phyloP scores from a whole-genome alignment of 2,329 filamentous ascomycete species.

The Diplodia seriata region DNA sequence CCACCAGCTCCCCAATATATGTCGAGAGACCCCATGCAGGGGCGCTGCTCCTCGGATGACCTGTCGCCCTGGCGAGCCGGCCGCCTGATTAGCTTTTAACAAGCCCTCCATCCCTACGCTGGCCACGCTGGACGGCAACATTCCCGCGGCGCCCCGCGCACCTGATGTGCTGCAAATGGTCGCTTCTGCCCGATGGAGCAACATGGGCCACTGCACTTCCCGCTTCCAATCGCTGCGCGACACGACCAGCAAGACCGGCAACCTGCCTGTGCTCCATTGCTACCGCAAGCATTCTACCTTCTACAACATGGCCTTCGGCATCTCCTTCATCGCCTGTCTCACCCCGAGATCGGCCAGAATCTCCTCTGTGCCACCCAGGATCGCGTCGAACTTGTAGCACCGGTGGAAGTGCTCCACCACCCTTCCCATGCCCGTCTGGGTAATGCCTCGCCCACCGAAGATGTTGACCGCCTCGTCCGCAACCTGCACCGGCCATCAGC shows the following conservation, averaged over 20 bases:
- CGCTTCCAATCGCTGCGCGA: slow-evolving; percentile 14
- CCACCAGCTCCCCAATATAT: slow-evolving; percentile 22
- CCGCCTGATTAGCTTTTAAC: slow-evolving; percentile 21
- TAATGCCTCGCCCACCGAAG: slow-evolving; percentile 81
- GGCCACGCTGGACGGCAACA: slow-evolving; percentile 1
- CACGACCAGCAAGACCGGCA: slow-evolving; percentile 17
- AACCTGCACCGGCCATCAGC: slow-evolving; percentile 51
- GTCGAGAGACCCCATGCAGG: slow-evolving; percentile 20
- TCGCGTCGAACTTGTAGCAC: slow-evolving; percentile 74
- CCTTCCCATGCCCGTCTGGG: slow-evolving; percentile 81
- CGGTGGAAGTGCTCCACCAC: slow-evolving; percentile 85
- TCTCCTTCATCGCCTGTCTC: slow-evolving; percentile 80
- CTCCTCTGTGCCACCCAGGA: slow-evolving; percentile 81
- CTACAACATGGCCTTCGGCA: slow-evolving; percentile 84
- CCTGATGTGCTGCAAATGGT: slow-evolving; percentile 16
- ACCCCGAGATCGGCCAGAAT: slow-evolving; percentile 82
- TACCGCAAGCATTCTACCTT: slow-evolving; percentile 22
- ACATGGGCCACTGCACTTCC: background rate
- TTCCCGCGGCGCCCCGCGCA: slow-evolving; percentile 19
- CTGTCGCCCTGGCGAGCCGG: slow-evolving; percentile 7
- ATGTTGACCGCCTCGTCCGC: slow-evolving; percentile 86
- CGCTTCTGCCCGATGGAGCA: background rate
- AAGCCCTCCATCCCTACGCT: background rate
- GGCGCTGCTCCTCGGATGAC: slow-evolving; percentile 20
- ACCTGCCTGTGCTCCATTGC: slow-evolving; percentile 16